These are phyloP conservation scores for Phytophthora macrochlamydospora DNA, from an alignment of 352 stramenopile species.

Conservation along the genomic window DNA sequence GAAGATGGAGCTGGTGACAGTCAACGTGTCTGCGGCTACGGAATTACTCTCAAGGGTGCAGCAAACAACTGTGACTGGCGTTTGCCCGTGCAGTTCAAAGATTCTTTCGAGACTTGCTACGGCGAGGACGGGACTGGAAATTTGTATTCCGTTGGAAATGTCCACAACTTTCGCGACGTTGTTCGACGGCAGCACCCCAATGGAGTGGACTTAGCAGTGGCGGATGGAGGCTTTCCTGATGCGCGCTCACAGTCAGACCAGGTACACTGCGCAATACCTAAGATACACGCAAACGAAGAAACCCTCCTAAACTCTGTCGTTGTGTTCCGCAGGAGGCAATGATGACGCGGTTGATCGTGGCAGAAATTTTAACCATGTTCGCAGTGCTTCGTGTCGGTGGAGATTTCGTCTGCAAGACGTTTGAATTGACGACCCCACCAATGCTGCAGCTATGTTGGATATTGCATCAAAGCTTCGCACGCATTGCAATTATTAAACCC, in stretches of 20 bases:
- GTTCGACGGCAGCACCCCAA: constrained; percentile 32
- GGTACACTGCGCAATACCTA: constrained; percentile 26
- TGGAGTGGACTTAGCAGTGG: constrained; percentile 65
- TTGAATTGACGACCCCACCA: constrained; percentile 62
- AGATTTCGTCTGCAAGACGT: constrained; percentile 84
- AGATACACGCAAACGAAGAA: not conserved
- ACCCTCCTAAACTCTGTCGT: not conserved
- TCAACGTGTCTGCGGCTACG: constrained; percentile 44
- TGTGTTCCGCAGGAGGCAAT: constrained; percentile 47
- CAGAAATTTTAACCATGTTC: constrained; percentile 69
- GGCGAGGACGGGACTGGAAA: constrained; percentile 76
- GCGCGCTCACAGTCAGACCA: constrained; percentile 66
- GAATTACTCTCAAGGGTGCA: constrained; percentile 67
- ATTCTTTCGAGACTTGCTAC: constrained; percentile 58
- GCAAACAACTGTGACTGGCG: constrained; percentile 57
- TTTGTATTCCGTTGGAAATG: constrained; percentile 65
- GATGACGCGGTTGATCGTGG: constrained; percentile 67
- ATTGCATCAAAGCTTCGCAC: constrained; percentile 62
- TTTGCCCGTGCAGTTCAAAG: constrained; percentile 9
- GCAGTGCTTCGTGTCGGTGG: constrained; percentile 45
- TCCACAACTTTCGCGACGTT: constrained; percentile 52
- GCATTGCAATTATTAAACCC: constrained; percentile 75
- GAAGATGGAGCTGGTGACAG: not conserved
- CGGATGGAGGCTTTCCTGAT: constrained; percentile 77
- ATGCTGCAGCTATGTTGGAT: constrained; percentile 76